phyloP scores from a whole-genome alignment of 2,329 filamentous ascomycete species.

The Cryphonectria japonica region DNA sequence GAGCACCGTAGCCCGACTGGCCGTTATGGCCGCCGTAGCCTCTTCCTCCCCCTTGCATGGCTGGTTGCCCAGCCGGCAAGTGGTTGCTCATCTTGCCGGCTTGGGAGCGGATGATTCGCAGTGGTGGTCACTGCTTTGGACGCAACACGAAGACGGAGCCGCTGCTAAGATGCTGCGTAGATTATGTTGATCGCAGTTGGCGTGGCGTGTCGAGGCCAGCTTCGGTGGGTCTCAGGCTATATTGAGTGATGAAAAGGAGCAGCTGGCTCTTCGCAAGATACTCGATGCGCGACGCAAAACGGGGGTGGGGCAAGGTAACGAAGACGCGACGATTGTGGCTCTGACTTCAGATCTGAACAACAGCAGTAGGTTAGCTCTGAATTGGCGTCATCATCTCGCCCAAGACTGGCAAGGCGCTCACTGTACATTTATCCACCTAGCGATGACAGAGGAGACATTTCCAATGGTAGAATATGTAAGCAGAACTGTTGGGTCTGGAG shows the following conservation, averaged over 20 bases:
- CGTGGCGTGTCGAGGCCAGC: slow-evolving; percentile 13
- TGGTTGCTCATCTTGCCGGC: slow-evolving; percentile 77
- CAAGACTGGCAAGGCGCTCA: not conserved
- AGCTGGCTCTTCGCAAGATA: not conserved
- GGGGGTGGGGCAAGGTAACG: not conserved
- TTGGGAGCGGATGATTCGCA: slow-evolving; percentile 49
- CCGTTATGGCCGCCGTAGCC: slow-evolving; percentile 18
- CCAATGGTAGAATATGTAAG: not conserved
- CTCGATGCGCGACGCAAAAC: not conserved
- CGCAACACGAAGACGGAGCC: slow-evolving; percentile 18
- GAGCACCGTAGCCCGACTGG: slow-evolving; percentile 23
- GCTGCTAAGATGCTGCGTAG: slow-evolving; percentile 16
- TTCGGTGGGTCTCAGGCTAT: not conserved
- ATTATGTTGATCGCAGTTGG: not conserved
- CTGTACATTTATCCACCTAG: not conserved
- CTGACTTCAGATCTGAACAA: not conserved
- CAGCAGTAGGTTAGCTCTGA: slow-evolving; percentile 8
- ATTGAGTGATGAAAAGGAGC: not conserved
- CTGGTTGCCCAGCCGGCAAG: slow-evolving; percentile 74
- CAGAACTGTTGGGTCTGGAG: not conserved
- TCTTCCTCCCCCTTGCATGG: slow-evolving; percentile 51
- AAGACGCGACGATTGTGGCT: not conserved
- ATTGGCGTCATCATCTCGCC: not conserved
- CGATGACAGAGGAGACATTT: not conserved
- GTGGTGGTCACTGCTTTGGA: slow-evolving; percentile 37